Conservation (phyloP, 2,329 filamentous ascomycete genomes). For the Venturia nashicola region DNA sequence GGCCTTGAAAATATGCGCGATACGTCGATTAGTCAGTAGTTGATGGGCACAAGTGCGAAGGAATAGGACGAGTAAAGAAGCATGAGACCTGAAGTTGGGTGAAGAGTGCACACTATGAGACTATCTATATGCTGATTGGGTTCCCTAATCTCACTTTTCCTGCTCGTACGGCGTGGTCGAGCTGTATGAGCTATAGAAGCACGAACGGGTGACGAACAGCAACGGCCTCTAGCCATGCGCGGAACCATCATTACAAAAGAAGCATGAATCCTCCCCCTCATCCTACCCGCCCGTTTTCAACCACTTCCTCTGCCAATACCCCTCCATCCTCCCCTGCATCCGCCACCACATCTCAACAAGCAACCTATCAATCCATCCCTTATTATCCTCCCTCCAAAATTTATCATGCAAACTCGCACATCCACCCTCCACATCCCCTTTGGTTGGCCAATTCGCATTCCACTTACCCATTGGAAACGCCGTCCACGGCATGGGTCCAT, state of each 20-base stretch:
- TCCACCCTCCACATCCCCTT: background rate
- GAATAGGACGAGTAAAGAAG: no score
- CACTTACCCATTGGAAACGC: slow-evolving; percentile 4
- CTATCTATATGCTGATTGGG: no score
- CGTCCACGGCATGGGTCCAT: slow-evolving; percentile 9
- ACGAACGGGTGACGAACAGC: no score
- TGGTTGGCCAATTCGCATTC: slow-evolving; percentile 7
- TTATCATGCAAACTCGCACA: slow-evolving; percentile 10
- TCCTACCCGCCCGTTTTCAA: background rate
- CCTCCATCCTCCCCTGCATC: slow-evolving; percentile 10
- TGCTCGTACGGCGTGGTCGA: no score
- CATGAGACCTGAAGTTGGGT: no score
- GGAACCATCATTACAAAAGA: background rate
- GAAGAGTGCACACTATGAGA: no score
- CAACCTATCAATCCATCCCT: background rate
- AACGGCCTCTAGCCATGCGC: no score
- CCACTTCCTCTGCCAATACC: slow-evolving; percentile 6
- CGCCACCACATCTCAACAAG: slow-evolving; percentile 11
- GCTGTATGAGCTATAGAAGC: no score
- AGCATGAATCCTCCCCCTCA: background rate
- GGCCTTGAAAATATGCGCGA: no score
- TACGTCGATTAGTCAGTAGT: no score
- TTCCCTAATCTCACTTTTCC: no score
- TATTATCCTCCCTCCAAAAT: slow-evolving; percentile 9
- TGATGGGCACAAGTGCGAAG: no score